Evolutionary conservation across 805 yeast species (phyloP).

Genomic region (Jamesozyma rosinii): DNA sequence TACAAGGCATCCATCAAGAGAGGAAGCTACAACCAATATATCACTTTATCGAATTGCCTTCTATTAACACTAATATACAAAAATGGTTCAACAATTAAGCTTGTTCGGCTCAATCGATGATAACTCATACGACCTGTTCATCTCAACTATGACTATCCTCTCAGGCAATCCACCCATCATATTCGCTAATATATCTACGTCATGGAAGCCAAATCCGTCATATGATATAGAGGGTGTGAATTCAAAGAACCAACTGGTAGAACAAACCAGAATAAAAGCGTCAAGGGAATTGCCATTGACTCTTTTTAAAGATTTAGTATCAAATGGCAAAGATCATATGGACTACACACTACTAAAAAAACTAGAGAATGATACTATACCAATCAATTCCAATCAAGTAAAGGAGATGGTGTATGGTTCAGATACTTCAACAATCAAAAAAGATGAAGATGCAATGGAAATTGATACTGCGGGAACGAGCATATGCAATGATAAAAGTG

Average conservation of each 20-base stretch:
- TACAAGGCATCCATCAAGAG: too few relatives aligned
- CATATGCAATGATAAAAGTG: neutral
- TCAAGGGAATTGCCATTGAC: conserved; percentile 19
- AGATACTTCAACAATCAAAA: neutral
- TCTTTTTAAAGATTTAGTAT: neutral
- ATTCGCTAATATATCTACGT: conserved; percentile 20
- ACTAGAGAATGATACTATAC: conserved; percentile 9
- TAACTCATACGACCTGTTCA: conserved; percentile 21
- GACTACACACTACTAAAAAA: conserved; percentile 17
- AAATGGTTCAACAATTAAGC: conserved; percentile 30
- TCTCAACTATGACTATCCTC: conserved; percentile 23
- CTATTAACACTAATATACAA: neutral
- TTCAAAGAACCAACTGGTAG: conserved; percentile 26
- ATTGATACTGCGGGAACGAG: neutral
- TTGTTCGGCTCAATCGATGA: conserved; percentile 24
- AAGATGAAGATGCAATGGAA: conserved; percentile 2
- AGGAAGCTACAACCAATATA: neutral
- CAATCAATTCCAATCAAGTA: conserved; percentile 8
- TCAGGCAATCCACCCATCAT: conserved; percentile 26
- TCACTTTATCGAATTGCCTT: neutral
- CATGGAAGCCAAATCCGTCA: conserved; percentile 25
- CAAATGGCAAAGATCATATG: conserved; percentile 1
- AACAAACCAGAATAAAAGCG: conserved; percentile 25
- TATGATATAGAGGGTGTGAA: conserved; percentile 21
- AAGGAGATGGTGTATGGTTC: conserved; percentile 1